These are phyloP conservation scores for Cinnamomum micranthum DNA, from an alignment of 164 flowering plant species.

Conservation along the genomic window DNA sequence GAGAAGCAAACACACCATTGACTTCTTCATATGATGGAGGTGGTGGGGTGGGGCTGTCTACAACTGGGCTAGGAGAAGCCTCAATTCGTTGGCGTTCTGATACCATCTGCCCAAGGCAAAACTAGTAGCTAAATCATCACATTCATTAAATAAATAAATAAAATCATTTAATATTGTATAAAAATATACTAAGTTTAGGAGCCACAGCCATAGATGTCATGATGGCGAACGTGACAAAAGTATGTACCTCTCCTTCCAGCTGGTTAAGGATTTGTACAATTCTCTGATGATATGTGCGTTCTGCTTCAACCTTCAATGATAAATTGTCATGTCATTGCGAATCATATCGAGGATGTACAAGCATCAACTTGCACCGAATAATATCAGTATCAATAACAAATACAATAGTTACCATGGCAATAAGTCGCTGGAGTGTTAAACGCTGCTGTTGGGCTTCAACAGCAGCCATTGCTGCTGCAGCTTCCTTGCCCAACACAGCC, in stretches of 20 bases:
- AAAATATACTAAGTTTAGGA: neutral
- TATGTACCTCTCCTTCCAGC: slow-evolving; percentile 75
- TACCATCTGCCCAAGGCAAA: slow-evolving; percentile 47
- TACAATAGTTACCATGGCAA: slow-evolving; percentile 59
- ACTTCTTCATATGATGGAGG: slow-evolving; percentile 79
- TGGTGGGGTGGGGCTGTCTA: slow-evolving; percentile 49
- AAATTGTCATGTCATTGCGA: neutral
- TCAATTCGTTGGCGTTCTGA: slow-evolving; percentile 75
- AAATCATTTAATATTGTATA: neutral
- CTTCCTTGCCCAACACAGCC: slow-evolving; percentile 84
- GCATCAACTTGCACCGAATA: neutral
- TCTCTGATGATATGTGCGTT: slow-evolving; percentile 70
- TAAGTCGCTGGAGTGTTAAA: slow-evolving; percentile 80
- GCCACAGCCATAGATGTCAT: neutral
- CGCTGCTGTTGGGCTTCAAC: slow-evolving; percentile 97
- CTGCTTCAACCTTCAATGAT: slow-evolving; percentile 75
- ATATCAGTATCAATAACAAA: neutral
- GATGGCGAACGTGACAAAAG: neutral
- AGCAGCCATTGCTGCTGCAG: slow-evolving; percentile 90
- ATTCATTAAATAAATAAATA: slow-evolving; percentile 3
- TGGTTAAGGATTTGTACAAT: slow-evolving; percentile 82
- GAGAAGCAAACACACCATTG: slow-evolving; percentile 53
- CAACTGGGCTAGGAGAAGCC: slow-evolving; percentile 53
- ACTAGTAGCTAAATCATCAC: neutral
- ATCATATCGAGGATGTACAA: neutral